A percentile compares a stretch with the other conserved stretches of the same genome.
Conservation (phyloP, 78 protist genomes). For the Monocercomonoides exilis region DNA sequence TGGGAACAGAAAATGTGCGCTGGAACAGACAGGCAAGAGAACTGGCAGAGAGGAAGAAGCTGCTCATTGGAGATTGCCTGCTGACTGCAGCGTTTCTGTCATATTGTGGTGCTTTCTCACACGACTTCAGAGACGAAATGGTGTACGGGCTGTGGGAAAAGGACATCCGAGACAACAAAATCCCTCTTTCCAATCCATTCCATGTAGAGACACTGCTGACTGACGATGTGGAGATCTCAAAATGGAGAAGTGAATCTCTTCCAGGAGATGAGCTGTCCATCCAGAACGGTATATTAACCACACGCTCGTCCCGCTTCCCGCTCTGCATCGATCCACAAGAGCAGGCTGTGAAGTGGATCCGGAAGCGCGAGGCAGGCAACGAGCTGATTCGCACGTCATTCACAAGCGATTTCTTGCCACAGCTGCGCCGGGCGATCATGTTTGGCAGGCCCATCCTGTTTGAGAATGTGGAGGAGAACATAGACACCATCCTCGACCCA, state of each 20-base stretch:
- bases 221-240: conserved; percentile 55
- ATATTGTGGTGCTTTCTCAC: conserved; percentile 52
- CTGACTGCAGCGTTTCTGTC: conserved; percentile 44
- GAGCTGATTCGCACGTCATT: conserved; percentile 38
- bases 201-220: conserved; percentile 40
- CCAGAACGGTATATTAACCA: conserved; percentile 37
- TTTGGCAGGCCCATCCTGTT: conserved; percentile 72
- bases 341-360: conserved; percentile 77
- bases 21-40: conserved; percentile 51
- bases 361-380: conserved; percentile 42
- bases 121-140: conserved; percentile 40
- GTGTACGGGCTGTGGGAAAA: conserved; percentile 23
- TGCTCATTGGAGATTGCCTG: conserved; percentile 56
- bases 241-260: conserved; percentile 30
- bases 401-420: conserved; percentile 31
- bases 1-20: conserved; percentile 55
- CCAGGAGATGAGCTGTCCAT: conserved; percentile 31
- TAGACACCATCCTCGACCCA: conserved; percentile 79
- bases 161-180: conserved; percentile 30
- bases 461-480: conserved; percentile 68
- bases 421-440: conserved; percentile 56
- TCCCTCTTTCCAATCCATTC: conserved; percentile 48
- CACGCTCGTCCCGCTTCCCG: conserved; percentile 7
- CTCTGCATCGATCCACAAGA: conserved; percentile 42
- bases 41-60: conserved; percentile 6